Base-by-base conservation (phyloP, 352 stramenopile species). In the Pythium coloratum region DNA sequence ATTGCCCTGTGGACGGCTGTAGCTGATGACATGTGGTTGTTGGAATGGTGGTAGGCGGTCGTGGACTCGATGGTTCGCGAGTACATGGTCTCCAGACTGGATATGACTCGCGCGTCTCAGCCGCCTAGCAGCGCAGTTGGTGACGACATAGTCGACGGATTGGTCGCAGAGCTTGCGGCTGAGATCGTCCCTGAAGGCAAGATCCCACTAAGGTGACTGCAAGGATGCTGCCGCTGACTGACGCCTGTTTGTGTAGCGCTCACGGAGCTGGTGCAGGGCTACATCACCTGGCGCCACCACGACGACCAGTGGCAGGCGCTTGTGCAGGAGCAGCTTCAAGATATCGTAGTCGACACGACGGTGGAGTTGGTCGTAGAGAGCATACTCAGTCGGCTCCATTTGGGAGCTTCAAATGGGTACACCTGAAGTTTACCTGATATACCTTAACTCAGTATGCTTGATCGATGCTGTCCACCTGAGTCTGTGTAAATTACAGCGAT, bases 151-250 rank as follows among this genome's bases (percentile, higher is more conserved):
- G 34, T 85, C 20, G 54, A 73, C 30, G 75, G 82, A 18, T 76
- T 67, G 69, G 61, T 67, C n/a, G 49, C 50, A 5, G 78, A 82
- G n/a, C 51, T 86, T 13, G 56, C 74, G 8, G 32, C 26, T 1
- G 71, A 81, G 36, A 32, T 85, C 6, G 49, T 84, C 6, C 69
- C 68, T 32, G 73, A 86, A 74, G 77, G 79, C 76, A 69, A 49
- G 44, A 12, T 24, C 33, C 14, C n/a, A 7, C 28, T 20, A 0
- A 12, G 16, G n/a, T 13, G 47, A n/a, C 28, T 30, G 6, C 8
- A 26, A 53, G 46, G 46, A 34, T 55, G 16, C 26, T 33, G 18
- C 10, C 13, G 7, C 8, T 55, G 47, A 7, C 26, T 55, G n/a
- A 18, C 40, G 16, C 40, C 13, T 33, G 7, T 66, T 60, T 24